A percentile compares a stretch with the other conserved stretches of the same genome.
Conservation (phyloP, 2,329 filamentous ascomycete genomes). For the Rhexocercosporidium sp. region DNA sequence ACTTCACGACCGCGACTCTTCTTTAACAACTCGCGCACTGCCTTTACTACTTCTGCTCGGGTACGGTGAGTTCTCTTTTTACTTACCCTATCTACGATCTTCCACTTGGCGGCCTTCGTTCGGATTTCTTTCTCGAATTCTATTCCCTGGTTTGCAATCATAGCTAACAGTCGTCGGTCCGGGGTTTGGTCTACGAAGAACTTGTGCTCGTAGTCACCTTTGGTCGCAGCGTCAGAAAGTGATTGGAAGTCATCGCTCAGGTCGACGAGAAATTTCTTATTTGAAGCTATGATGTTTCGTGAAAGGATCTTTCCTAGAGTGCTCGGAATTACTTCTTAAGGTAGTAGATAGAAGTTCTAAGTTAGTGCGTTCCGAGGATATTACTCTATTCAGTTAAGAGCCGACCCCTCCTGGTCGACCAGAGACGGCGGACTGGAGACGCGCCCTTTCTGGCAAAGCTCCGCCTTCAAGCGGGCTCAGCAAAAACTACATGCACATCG, state of each 20-base stretch:
- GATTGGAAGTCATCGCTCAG: slow-evolving; percentile 38
- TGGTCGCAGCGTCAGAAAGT: slow-evolving; percentile 36
- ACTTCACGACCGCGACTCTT: slow-evolving; percentile 27
- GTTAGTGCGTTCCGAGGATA: too few species aligned
- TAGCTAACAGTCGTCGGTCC: slow-evolving; percentile 24
- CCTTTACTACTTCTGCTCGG: slow-evolving; percentile 20
- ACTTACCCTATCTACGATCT: slow-evolving; percentile 6
- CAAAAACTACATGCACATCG: too few species aligned
- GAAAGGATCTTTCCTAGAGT: too few species aligned
- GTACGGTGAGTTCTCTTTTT: slow-evolving; percentile 16
- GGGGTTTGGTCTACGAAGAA: slow-evolving; percentile 22
- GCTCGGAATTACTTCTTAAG: too few species aligned
- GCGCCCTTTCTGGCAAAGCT: too few species aligned
- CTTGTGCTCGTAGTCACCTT: slow-evolving; percentile 38
- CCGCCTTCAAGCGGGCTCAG: too few species aligned
- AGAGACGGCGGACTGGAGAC: too few species aligned
- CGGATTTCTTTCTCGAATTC: slow-evolving; percentile 26
- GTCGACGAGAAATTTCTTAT: slow-evolving; percentile 34
- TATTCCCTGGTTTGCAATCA: slow-evolving; percentile 19
- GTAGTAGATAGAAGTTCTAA: too few species aligned
- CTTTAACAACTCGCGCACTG: slow-evolving; percentile 20
- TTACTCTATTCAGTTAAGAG: too few species aligned
- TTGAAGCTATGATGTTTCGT: too few species aligned
- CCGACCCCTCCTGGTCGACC: too few species aligned
- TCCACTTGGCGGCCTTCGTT: slow-evolving; percentile 21